Evolutionary conservation across 768 basidiomycete species (phyloP).

Genomic region (Boletus sp.): DNA sequence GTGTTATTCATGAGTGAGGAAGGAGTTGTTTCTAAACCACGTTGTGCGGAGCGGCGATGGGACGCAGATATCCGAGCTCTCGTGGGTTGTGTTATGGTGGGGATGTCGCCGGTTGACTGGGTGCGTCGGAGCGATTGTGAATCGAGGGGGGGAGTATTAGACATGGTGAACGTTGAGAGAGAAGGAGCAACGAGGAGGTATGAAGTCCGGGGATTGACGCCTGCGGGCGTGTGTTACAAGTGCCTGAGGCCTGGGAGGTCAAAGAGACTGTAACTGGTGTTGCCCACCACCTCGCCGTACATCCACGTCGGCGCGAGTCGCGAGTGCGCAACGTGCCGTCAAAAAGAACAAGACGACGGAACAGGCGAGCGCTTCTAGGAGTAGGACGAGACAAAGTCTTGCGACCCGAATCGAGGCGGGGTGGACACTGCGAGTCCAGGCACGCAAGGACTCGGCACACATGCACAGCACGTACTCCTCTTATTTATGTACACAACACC

Average conservation of each 20-base stretch:
- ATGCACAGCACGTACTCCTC: conserved; percentile 3
- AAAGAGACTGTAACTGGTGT: conserved; percentile 4
- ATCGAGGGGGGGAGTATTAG: conserved; percentile 25
- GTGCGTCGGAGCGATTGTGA: conserved; percentile 34
- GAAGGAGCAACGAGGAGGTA: conserved; percentile 10
- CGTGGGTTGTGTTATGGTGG: conserved; percentile 20
- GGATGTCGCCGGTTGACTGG: conserved; percentile 35
- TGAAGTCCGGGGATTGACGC: conserved; percentile 24
- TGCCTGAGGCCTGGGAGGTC: conserved; percentile 11
- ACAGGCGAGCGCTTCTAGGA: neutral
- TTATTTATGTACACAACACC: conserved; percentile 16
- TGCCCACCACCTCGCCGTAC: conserved; percentile 13
- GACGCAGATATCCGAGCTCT: conserved; percentile 30
- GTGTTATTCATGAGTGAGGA: conserved; percentile 18
- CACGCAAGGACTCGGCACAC: neutral
- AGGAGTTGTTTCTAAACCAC: conserved; percentile 17
- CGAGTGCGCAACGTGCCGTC: conserved; percentile 9
- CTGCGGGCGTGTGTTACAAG: conserved; percentile 27
- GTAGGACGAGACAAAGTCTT: conserved; percentile 15
- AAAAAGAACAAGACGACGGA: neutral
- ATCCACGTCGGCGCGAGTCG: conserved; percentile 20
- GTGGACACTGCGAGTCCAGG: neutral
- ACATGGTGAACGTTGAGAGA: conserved; percentile 27
- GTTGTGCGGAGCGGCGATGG: conserved; percentile 26
- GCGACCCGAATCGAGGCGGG: neutral